phyloP scores from a whole-genome alignment of 352 stramenopile species.

The Phytophthora cryptogea region DNA sequence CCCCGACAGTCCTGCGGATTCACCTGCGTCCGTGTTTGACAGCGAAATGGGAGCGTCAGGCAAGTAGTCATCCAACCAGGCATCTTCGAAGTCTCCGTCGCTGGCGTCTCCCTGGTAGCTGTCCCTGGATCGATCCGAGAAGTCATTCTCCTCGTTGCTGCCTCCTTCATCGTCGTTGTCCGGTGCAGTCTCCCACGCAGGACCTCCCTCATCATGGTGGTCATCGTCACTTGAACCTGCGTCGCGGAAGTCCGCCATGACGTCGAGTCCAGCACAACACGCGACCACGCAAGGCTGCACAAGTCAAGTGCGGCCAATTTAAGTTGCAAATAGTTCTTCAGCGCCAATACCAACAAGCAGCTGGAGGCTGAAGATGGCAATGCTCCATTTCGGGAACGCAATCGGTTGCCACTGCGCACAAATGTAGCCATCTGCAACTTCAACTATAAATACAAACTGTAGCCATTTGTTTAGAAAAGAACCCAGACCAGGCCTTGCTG shows the following conservation, averaged over 20 bases:
- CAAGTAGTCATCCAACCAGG: constrained; percentile 48
- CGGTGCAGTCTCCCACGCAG: constrained; percentile 31
- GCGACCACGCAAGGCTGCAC: constrained; percentile 1
- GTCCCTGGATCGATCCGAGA: constrained; percentile 9
- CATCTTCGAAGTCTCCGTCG: constrained; percentile 42
- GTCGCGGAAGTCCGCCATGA: constrained; percentile 26
- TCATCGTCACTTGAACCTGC: constrained; percentile 29
- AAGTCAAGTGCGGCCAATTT: not conserved
- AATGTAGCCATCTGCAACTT: constrained; percentile 31
- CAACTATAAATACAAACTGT: constrained; percentile 25
- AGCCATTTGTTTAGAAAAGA: constrained; percentile 3
- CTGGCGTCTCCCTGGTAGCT: constrained; percentile 24
- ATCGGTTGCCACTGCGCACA: constrained; percentile 9
- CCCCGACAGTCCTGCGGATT: constrained; percentile 3
- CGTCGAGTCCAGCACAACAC: constrained; percentile 10
- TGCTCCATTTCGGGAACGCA: constrained; percentile 29
- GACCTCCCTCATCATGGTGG: constrained; percentile 19
- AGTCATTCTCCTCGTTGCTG: constrained; percentile 18
- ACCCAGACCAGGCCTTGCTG: constrained; percentile 18
- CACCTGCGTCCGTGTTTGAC: constrained; percentile 1
- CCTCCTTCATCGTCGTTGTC: constrained; percentile 32
- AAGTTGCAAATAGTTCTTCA: constrained; percentile 28
- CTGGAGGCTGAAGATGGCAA: not conserved
- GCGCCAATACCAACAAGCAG: constrained; percentile 1
- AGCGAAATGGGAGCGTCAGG: constrained; percentile 3